A percentile compares a stretch with the other conserved stretches of the same genome.
These are phyloP conservation scores for Punica granatum DNA, from an alignment of 345 rosid genomes.

Conservation along the genomic window DNA sequence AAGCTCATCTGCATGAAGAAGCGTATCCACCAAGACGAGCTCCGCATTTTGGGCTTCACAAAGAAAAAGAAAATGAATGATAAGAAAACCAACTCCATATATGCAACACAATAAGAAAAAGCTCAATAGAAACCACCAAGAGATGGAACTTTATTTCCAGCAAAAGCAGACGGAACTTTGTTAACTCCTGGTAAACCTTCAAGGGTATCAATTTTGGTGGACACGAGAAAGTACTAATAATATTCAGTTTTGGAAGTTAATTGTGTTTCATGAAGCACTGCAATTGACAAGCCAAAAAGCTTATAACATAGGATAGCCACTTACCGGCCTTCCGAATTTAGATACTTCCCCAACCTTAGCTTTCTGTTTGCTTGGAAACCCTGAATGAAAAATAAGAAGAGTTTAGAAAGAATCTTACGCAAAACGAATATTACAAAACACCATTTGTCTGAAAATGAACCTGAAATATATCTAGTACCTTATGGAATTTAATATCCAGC, in stretches of 20 bases:
- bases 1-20: constrained; percentile 38
- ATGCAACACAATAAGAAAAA: background rate
- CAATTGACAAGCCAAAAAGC: background rate
- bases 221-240: background rate
- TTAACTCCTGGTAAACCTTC: background rate
- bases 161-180: background rate
- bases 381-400: constrained; percentile 25
- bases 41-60: constrained; percentile 37
- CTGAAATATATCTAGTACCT: background rate
- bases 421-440: background rate
- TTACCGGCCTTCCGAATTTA: constrained; percentile 87
- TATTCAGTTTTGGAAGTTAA: background rate
- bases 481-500: background rate
- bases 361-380: constrained; percentile 73
- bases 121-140: background rate
- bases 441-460: background rate
- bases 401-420: background rate
- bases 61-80: background rate
- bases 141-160: background rate
- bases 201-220: background rate
- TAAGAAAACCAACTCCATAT: background rate
- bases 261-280: background rate
- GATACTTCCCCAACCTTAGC: constrained; percentile 81
- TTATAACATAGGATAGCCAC: constrained; percentile 14
- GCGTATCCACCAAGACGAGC: constrained; percentile 41